A percentile compares a stretch with the other conserved stretches of the same genome.
These are phyloP conservation scores for Ustilago esculenta DNA, from an alignment of 1,284 basidiomycete species.

Conservation along the genomic window DNA sequence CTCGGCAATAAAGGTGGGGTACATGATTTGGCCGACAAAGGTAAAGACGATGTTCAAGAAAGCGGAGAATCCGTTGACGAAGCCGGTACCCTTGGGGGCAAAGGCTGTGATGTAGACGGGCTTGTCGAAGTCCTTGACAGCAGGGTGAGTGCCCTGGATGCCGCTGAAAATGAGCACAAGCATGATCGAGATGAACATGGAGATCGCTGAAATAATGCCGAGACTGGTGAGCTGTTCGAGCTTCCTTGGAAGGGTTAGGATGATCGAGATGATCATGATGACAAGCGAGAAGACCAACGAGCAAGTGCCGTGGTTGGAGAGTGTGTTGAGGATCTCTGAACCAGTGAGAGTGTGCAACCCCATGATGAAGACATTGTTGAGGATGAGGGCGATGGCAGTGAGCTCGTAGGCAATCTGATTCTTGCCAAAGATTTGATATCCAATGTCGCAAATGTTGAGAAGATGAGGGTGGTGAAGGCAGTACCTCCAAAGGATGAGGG, in stretches of 20 bases:
- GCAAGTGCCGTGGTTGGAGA: conserved; percentile 72
- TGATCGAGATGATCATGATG: conserved; percentile 52
- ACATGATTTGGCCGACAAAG: conserved; percentile 73
- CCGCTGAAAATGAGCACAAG: conserved; percentile 53
- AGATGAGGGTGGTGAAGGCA: conserved; percentile 72
- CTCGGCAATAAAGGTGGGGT: conserved; percentile 71
- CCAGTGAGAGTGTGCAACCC: conserved; percentile 64
- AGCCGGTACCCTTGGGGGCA: conserved; percentile 70
- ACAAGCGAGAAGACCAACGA: conserved; percentile 72
- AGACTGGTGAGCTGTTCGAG: conserved; percentile 58
- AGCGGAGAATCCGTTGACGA: conserved; percentile 71
- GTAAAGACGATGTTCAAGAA: conserved; percentile 72
- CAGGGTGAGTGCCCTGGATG: conserved; percentile 47
- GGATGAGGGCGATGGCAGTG: conserved; percentile 49
- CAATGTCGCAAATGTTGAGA: conserved; percentile 76
- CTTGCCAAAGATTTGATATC: conserved; percentile 71
- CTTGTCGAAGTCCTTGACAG: conserved; percentile 28
- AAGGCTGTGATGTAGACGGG: conserved; percentile 55
- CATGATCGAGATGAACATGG: conserved; percentile 60
- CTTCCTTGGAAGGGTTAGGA: conserved; percentile 57
- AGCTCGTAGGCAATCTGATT: conserved; percentile 71
- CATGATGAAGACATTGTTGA: conserved; percentile 62
- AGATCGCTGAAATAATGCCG: conserved; percentile 57
- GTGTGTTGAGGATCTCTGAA: conserved; percentile 72
- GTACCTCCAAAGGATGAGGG: conserved; percentile 71